phyloP scores from a whole-genome alignment of 2,329 filamentous ascomycete species.

The Biscogniauxia sp. region DNA sequence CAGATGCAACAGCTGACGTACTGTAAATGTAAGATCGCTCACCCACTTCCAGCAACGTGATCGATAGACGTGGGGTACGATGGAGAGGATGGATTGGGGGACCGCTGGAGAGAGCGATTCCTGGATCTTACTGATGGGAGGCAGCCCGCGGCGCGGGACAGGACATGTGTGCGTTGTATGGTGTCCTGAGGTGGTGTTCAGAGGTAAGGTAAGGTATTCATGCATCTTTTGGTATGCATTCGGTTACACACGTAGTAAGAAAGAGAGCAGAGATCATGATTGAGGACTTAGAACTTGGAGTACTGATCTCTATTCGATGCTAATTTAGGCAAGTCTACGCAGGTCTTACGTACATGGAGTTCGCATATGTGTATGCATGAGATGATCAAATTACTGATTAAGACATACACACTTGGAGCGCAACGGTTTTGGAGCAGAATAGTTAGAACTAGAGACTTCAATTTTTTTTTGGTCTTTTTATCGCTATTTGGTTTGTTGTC shows the following conservation, averaged over 20 bases:
- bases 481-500: background rate
- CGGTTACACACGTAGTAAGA: background rate
- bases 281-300: background rate
- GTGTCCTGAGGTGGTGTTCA: background rate
- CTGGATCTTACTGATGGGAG: background rate
- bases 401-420: background rate
- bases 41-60: background rate
- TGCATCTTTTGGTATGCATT: background rate
- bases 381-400: background rate
- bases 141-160: background rate
- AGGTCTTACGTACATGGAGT: background rate
- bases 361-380: background rate
- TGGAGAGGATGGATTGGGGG: background rate
- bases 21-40: conserved; percentile 3
- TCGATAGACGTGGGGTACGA: background rate
- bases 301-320: background rate
- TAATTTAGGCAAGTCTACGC: background rate
- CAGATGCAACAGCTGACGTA: background rate
- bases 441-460: background rate
- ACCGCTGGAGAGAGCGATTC: background rate
- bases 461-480: background rate
- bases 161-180: background rate
- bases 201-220: background rate
- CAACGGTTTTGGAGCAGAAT: background rate
- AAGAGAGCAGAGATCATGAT: background rate